phyloP scores from a whole-genome alignment of 2,329 filamentous ascomycete species.

The Stachybotrys chlorohalonatus region DNA sequence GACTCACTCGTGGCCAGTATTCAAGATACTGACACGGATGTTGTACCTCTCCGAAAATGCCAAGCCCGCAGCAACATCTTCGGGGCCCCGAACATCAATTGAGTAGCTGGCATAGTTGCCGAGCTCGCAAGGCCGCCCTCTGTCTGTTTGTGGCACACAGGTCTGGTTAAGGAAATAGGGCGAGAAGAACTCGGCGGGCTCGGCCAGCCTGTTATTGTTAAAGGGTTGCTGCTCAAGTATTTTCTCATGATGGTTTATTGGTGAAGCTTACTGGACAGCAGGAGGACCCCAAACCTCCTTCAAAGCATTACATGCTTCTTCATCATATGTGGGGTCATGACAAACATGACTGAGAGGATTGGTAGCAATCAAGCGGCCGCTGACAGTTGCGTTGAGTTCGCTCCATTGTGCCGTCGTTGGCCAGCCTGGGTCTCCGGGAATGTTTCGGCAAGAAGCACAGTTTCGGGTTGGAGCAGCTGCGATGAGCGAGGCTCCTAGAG shows the following conservation, averaged over 20 bases:
- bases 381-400: not conserved
- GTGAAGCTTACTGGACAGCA: not conserved
- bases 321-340: not conserved
- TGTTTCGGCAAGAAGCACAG: not conserved
- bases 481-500: not conserved
- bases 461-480: not conserved
- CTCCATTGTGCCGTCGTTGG: not conserved
- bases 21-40: conserved; percentile 36
- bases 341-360: not conserved
- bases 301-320: not conserved
- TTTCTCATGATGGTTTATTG: not conserved
- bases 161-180: not conserved
- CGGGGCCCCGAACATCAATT: not conserved
- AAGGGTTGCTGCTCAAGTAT: not conserved
- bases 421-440: not conserved
- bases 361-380: not conserved
- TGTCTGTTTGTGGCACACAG: not conserved
- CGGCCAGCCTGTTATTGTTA: not conserved
- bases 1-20: conserved; percentile 35
- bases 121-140: not conserved
- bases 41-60: conserved; percentile 29
- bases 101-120: not conserved
- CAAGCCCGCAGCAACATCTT: conserved; percentile 6
- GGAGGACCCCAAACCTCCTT: not conserved
- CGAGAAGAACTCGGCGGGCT: not conserved